phyloP scores from a whole-genome alignment of 495 filamentous ascomycete genomes.

The Penicillium arizonense region DNA sequence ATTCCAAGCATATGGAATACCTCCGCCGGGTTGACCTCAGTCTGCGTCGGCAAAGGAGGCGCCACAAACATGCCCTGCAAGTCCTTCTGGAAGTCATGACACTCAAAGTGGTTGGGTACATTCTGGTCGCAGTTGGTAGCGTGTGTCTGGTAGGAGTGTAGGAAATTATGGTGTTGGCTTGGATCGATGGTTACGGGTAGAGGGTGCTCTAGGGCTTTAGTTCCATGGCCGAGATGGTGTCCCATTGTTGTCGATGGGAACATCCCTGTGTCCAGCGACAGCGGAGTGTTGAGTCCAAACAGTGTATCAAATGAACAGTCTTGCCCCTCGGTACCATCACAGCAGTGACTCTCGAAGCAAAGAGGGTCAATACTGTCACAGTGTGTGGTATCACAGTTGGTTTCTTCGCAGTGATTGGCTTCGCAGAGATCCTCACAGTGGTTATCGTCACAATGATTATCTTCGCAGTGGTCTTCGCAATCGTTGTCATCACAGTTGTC shows the following conservation, averaged over 20 bases:
- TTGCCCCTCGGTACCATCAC: slow-evolving; percentile 16
- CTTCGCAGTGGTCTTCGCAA: slow-evolving; percentile 40
- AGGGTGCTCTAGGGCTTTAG: slow-evolving; percentile 22
- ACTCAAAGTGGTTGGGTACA: slow-evolving; percentile 31
- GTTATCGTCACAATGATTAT: slow-evolving; percentile 24
- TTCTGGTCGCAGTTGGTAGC: slow-evolving; percentile 36
- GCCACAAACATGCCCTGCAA: slow-evolving; percentile 23
- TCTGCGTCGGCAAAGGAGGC: slow-evolving; percentile 25
- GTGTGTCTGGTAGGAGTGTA: slow-evolving; percentile 28
- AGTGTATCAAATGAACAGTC: slow-evolving; percentile 36
- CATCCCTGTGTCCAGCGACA: slow-evolving; percentile 30
- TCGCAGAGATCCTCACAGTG: slow-evolving; percentile 36
- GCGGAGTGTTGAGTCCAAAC: slow-evolving; percentile 32
- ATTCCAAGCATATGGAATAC: slow-evolving; percentile 44
- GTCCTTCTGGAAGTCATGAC: slow-evolving; percentile 35
- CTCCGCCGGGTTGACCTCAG: slow-evolving; percentile 37
- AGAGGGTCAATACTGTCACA: slow-evolving; percentile 32
- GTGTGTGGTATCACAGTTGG: slow-evolving; percentile 20
- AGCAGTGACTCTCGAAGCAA: slow-evolving; percentile 46
- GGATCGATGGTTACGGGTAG: slow-evolving; percentile 15
- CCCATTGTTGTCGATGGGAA: slow-evolving; percentile 24
- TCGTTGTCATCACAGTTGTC: slow-evolving; percentile 27
- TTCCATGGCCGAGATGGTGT: slow-evolving; percentile 15
- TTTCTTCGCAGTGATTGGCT: slow-evolving; percentile 18
- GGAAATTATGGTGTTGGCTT: slow-evolving; percentile 22